A percentile compares a stretch with the other conserved stretches of the same genome.
Evolutionary conservation across 1,284 basidiomycete genomes (phyloP).

Genomic region (Pseudozyma hubeiensis): DNA sequence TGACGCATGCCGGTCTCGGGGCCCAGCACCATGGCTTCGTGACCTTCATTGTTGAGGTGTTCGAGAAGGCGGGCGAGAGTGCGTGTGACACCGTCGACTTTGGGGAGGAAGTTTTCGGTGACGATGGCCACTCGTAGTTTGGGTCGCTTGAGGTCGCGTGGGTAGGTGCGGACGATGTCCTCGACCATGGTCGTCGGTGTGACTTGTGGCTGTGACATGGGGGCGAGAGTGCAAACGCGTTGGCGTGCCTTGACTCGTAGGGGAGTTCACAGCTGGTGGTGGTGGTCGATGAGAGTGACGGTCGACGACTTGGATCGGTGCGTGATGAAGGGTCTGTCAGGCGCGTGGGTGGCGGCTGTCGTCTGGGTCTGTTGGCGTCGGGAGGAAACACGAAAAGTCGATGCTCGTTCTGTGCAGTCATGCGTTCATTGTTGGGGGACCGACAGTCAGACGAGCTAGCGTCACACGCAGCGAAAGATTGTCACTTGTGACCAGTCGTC

Average conservation of each 20-base stretch:
- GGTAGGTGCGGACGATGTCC: slow-evolving; percentile 22
- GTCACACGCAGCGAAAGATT: no score
- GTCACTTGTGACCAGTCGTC: slow-evolving; percentile 2
- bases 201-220: slow-evolving; percentile 9
- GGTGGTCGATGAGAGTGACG: background rate
- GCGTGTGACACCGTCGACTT: slow-evolving; percentile 74
- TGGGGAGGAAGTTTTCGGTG: slow-evolving; percentile 74
- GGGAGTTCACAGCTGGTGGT: background rate
- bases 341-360: no score
- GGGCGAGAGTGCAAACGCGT: background rate
- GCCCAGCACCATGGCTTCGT: slow-evolving; percentile 73
- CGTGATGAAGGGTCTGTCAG: no score
- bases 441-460: no score
- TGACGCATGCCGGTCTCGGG: slow-evolving; percentile 71
- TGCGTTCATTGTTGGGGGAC: no score
- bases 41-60: slow-evolving; percentile 73
- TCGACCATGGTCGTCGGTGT: slow-evolving; percentile 9
- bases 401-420: no score
- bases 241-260: background rate
- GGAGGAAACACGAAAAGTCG: no score
- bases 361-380: no score
- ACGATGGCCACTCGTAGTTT: slow-evolving; percentile 69
- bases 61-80: slow-evolving; percentile 74
- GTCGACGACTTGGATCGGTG: no score
- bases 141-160: slow-evolving; percentile 57